These are phyloP conservation scores for Rhizophagus clarus DNA, from an alignment of 192 early-diverging fungal species.

Conservation along the genomic window DNA sequence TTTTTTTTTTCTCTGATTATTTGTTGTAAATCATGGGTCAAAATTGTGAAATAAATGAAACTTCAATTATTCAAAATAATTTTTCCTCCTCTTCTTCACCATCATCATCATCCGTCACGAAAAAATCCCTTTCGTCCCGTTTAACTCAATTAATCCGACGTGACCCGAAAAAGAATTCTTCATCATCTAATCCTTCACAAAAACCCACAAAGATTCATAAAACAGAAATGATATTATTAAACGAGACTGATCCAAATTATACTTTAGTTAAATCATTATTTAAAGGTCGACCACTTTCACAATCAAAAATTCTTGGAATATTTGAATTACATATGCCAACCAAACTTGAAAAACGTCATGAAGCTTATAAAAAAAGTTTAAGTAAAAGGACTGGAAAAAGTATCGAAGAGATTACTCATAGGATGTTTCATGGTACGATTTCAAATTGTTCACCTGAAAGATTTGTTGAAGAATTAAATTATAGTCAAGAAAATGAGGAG, in stretches of 20 bases:
- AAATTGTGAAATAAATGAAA: background rate
- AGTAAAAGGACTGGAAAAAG: background rate
- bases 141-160: background rate
- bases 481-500: background rate
- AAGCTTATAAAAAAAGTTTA: conserved; percentile 6
- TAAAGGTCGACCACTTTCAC: background rate
- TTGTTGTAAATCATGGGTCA: background rate
- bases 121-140: background rate
- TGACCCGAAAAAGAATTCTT: background rate
- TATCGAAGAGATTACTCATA: background rate
- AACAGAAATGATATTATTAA: background rate
- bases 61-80: background rate
- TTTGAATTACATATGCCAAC: conserved; percentile 18
- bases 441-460: conserved; percentile 13
- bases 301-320: background rate
- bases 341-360: background rate
- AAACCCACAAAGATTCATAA: background rate
- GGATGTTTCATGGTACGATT: conserved; percentile 18
- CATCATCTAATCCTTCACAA: background rate
- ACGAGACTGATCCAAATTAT: background rate
- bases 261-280: background rate
- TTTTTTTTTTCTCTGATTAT: background rate
- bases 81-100: background rate
- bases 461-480: background rate
- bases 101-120: background rate